A percentile compares a stretch with the other conserved stretches of the same genome.
phyloP scores from a whole-genome alignment of 192 early-diverging fungal species.

The Pilaira anomala region DNA sequence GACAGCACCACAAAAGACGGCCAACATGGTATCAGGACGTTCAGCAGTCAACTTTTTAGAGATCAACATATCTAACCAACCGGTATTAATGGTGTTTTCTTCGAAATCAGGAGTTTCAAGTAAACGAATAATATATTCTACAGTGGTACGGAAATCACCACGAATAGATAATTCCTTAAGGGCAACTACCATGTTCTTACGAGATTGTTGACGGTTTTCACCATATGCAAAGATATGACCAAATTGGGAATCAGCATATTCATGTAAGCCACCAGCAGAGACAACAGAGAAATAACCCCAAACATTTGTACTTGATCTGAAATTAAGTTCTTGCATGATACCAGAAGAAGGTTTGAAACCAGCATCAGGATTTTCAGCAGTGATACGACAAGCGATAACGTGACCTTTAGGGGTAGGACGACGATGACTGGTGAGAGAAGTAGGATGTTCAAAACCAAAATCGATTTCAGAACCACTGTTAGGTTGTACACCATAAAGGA shows the following conservation, averaged over 20 bases:
- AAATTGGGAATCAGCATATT: slow-evolving; percentile 99
- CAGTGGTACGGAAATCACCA: slow-evolving; percentile 97
- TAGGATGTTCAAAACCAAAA: slow-evolving; percentile 82
- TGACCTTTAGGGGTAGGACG: slow-evolving; percentile 93
- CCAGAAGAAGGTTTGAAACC: slow-evolving; percentile 98
- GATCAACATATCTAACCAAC: slow-evolving; percentile 95
- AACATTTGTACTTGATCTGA: slow-evolving; percentile 91
- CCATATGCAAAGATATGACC: slow-evolving; percentile 99
- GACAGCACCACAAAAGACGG: slow-evolving; percentile 90
- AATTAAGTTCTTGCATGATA: slow-evolving; percentile 96
- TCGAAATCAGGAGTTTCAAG: slow-evolving; percentile 87
- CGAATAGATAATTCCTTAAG: slow-evolving; percentile 97
- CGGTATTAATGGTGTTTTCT: slow-evolving; percentile 89
- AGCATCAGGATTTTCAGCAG: slow-evolving; percentile 98
- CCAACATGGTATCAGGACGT: slow-evolving; percentile 85
- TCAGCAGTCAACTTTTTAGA: slow-evolving; percentile 86
- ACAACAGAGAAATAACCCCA: slow-evolving; percentile 99
- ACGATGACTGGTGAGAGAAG: slow-evolving; percentile 80
- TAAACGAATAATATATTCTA: slow-evolving; percentile 94
- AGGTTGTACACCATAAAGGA: slow-evolving; percentile 89
- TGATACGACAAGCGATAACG: slow-evolving; percentile 97
- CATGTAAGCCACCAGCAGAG: slow-evolving; percentile 92
- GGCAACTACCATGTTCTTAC: slow-evolving; percentile 96
- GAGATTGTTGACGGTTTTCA: slow-evolving; percentile 85
- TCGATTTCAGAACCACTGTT: slow-evolving; percentile 87